These are phyloP conservation scores for Fusarium illudens DNA, from an alignment of 2,329 filamentous ascomycete genomes.

Conservation along the genomic window DNA sequence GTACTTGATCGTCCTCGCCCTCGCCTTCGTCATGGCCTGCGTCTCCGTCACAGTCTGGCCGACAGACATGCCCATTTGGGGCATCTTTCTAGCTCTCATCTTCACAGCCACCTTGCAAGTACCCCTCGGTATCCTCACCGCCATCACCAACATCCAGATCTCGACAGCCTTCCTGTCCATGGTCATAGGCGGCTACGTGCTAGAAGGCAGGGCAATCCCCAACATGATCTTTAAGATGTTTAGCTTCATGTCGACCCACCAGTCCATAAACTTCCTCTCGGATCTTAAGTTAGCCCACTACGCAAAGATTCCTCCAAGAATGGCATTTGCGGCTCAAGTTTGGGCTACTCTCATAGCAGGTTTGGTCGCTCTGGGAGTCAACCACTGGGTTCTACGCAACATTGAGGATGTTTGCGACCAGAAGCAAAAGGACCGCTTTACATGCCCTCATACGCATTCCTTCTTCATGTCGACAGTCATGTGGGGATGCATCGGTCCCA, in stretches of 20 bases:
- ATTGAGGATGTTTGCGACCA: slow-evolving; percentile 67
- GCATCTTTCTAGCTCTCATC: slow-evolving; percentile 58
- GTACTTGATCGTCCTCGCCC: slow-evolving; percentile 57
- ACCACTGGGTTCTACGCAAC: slow-evolving; percentile 65
- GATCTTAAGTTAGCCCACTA: slow-evolving; percentile 72
- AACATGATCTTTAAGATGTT: slow-evolving; percentile 79
- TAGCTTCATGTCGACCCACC: slow-evolving; percentile 68
- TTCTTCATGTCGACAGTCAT: slow-evolving; percentile 71
- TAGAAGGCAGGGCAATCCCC: slow-evolving; percentile 69
- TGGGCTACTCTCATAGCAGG: slow-evolving; percentile 62
- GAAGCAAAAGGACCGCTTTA: slow-evolving; percentile 60
- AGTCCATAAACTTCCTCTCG: slow-evolving; percentile 66
- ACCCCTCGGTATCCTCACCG: slow-evolving; percentile 64
- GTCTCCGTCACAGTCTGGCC: slow-evolving; percentile 55
- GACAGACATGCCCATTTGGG: slow-evolving; percentile 61
- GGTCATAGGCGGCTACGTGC: slow-evolving; percentile 72
- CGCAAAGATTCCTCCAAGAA: slow-evolving; percentile 64
- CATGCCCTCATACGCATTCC: slow-evolving; percentile 56
- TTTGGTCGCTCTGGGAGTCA: slow-evolving; percentile 65
- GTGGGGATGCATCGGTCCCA: slow-evolving; percentile 73
- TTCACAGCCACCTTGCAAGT: slow-evolving; percentile 62
- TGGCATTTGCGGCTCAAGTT: slow-evolving; percentile 63
- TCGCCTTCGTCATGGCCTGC: slow-evolving; percentile 55
- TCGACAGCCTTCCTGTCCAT: slow-evolving; percentile 72
- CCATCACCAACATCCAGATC: slow-evolving; percentile 64